phyloP scores from a whole-genome alignment of 2,329 filamentous ascomycete genomes.

The Orbilia quercus region DNA sequence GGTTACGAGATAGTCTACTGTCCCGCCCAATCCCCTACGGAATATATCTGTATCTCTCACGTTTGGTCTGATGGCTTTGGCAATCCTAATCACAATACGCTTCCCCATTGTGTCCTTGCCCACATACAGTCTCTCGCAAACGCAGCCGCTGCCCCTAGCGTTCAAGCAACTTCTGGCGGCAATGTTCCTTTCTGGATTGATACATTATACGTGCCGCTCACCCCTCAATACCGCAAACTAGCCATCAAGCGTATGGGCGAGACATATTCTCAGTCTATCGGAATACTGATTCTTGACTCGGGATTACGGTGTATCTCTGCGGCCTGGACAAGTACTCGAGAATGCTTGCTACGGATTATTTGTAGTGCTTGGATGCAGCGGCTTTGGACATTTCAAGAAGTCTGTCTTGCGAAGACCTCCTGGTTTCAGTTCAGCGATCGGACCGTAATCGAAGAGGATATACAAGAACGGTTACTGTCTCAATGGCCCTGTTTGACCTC shows the following conservation, averaged over 20 bases:
- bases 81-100: not conserved
- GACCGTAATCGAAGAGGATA: not conserved
- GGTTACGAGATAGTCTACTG: not conserved
- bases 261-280: slow-evolving; percentile 1
- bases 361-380: slow-evolving; percentile 9
- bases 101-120: not conserved
- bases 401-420: not conserved
- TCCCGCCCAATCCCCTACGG: not conserved
- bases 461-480: not conserved
- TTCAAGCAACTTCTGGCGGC: not conserved
- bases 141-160: not conserved
- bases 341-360: not conserved
- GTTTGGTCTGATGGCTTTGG: slow-evolving; percentile 8
- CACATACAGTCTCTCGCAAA: slow-evolving; percentile 3
- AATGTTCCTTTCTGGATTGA: not conserved
- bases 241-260: not conserved
- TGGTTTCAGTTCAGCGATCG: slow-evolving; percentile 10
- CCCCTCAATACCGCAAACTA: slow-evolving; percentile 1
- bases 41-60: slow-evolving; percentile 3
- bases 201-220: slow-evolving; percentile 1
- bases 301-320: not conserved
- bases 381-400: slow-evolving; percentile 7
- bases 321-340: not conserved
- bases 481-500: not conserved
- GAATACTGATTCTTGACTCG: slow-evolving; percentile 3